phyloP scores from a whole-genome alignment of 192 early-diverging fungal species.

The Backusella tarrabulga region DNA sequence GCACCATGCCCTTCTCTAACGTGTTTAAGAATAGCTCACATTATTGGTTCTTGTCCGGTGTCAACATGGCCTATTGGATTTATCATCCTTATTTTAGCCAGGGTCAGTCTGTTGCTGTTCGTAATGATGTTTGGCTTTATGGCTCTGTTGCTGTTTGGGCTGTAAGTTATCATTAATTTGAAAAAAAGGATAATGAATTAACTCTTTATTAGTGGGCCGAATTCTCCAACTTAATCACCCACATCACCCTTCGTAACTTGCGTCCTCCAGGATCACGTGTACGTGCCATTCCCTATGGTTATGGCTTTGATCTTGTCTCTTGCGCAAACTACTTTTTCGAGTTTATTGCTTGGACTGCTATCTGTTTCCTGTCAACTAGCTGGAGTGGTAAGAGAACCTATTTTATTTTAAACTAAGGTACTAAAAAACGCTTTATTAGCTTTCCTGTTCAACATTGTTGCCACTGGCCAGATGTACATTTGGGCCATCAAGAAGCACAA shows the following conservation, averaged over 20 bases:
- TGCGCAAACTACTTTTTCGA: slow-evolving; percentile 96
- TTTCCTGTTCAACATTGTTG: slow-evolving; percentile 66
- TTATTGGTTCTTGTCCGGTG: slow-evolving; percentile 86
- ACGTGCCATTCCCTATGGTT: slow-evolving; percentile 88
- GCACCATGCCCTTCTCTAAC: slow-evolving; percentile 94
- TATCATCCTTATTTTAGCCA: slow-evolving; percentile 78
- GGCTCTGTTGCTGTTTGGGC: slow-evolving; percentile 51
- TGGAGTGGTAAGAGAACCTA: slow-evolving; percentile 45
- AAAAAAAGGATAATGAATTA: not conserved
- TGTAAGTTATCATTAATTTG: slow-evolving; percentile 39
- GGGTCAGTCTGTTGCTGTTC: slow-evolving; percentile 45
- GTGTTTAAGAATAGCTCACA: slow-evolving; percentile 95
- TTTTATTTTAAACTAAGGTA: not conserved
- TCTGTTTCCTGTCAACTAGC: slow-evolving; percentile 73
- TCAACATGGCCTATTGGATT: slow-evolving; percentile 83
- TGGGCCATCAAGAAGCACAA: slow-evolving; percentile 98
- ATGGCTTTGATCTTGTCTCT: slow-evolving; percentile 87
- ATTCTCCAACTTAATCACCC: slow-evolving; percentile 81
- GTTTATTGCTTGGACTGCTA: slow-evolving; percentile 74
- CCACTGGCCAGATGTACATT: slow-evolving; percentile 83
- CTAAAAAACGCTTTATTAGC: slow-evolving; percentile 22
- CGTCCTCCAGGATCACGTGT: slow-evolving; percentile 85
- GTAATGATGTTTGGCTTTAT: slow-evolving; percentile 41
- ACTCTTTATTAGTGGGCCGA: slow-evolving; percentile 59
- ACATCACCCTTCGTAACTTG: slow-evolving; percentile 85